These are phyloP conservation scores for Limtongia smithiae DNA, from an alignment of 805 yeast genomes.

Conservation along the genomic window DNA sequence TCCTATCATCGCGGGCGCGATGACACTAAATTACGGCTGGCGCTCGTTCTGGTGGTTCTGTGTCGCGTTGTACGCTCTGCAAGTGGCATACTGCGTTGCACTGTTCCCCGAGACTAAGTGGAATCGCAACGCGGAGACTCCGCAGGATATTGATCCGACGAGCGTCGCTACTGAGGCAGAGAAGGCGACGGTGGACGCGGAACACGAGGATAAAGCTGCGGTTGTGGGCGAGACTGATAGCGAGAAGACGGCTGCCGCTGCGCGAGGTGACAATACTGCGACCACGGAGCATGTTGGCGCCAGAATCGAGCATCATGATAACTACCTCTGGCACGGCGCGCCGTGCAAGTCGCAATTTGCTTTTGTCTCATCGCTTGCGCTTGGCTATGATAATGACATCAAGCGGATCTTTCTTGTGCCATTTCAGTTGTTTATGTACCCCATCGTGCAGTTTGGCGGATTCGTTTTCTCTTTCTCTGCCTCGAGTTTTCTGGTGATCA, in stretches of 20 bases:
- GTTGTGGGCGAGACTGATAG: too few species aligned
- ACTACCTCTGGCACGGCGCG: background rate
- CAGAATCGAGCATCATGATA: background rate
- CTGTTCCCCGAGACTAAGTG: conserved; percentile 6
- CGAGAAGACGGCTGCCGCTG: too few species aligned
- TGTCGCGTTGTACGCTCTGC: background rate
- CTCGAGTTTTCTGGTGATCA: background rate
- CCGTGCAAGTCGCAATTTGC: background rate
- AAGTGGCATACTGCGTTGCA: background rate
- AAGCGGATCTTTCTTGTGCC: background rate
- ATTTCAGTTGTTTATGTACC: conserved; percentile 1
- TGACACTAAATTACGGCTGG: conserved; percentile 6
- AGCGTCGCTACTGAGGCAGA: too few species aligned
- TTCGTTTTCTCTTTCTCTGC: conserved; percentile 5
- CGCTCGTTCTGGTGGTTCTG: conserved; percentile 5
- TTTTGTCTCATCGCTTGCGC: background rate
- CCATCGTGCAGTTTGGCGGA: conserved; percentile 2
- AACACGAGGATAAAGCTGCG: background rate
- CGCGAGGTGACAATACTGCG: background rate
- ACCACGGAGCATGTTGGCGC: background rate
- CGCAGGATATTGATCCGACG: background rate
- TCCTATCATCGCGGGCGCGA: background rate
- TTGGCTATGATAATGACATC: background rate
- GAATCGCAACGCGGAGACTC: background rate
- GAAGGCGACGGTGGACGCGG: background rate